phyloP scores from a whole-genome alignment of 306 rosid genomes.

The Acacia acuminata region DNA sequence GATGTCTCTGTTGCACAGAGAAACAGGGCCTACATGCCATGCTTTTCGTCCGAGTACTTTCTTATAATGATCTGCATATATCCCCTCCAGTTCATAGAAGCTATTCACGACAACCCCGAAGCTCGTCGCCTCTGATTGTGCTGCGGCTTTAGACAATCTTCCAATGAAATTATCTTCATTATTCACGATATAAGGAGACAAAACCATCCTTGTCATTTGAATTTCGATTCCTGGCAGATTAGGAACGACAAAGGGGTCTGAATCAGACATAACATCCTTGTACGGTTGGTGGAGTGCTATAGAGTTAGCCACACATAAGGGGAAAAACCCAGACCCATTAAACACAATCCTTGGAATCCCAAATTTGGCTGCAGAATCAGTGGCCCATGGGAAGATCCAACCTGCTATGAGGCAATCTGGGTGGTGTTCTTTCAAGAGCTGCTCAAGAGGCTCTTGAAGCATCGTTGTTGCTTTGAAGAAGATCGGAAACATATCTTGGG shows the following conservation, averaged over 20 bases:
- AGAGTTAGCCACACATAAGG: constrained; percentile 25
- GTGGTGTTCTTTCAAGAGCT: constrained; percentile 16
- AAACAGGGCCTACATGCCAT: constrained; percentile 62
- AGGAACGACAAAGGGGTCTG: constrained; percentile 45
- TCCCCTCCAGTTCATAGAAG: constrained; percentile 39
- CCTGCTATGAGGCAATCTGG: constrained; percentile 46
- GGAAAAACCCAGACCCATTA: constrained; percentile 39
- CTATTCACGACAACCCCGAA: constrained; percentile 49
- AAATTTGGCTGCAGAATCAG: constrained; percentile 35
- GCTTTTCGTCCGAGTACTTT: constrained; percentile 36
- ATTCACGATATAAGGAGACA: neutral
- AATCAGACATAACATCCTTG: constrained; percentile 31
- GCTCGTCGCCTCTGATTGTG: constrained; percentile 29
- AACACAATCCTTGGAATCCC: constrained; percentile 52
- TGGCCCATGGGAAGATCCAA: constrained; percentile 33
- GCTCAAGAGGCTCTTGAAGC: constrained; percentile 38
- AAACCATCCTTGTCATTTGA: constrained; percentile 19
- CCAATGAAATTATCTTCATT: neutral
- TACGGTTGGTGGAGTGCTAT: constrained; percentile 36
- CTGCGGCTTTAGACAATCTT: neutral
- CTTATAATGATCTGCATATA: constrained; percentile 37
- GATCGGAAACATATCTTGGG: neutral
- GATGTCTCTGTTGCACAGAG: constrained; percentile 28
- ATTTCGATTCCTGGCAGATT: constrained; percentile 36
- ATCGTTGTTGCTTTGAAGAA: constrained; percentile 31